Evolutionary conservation across 768 basidiomycete species (phyloP).

Genomic region (Hemileccinum rubropunctum): DNA sequence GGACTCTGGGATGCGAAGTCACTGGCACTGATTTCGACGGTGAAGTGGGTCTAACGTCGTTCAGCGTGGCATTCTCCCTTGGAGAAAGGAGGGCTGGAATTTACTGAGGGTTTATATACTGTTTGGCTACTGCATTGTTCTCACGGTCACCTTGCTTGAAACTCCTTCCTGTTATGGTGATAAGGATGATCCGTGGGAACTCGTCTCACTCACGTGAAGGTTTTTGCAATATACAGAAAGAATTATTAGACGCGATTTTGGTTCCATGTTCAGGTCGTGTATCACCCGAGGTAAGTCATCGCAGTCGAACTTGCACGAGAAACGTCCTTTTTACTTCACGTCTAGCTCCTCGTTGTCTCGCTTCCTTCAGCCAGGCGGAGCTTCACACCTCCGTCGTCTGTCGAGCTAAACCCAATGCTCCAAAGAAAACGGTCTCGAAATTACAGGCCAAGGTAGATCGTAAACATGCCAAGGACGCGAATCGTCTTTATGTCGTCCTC

Average conservation of each 20-base stretch:
- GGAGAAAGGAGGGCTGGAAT: slow-evolving; percentile 14
- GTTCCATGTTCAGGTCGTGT: slow-evolving; percentile 29
- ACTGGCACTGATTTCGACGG: slow-evolving; percentile 67
- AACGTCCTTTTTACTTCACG: neutral
- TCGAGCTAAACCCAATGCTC: slow-evolving; percentile 36
- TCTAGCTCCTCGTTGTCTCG: slow-evolving; percentile 38
- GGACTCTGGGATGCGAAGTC: slow-evolving; percentile 47
- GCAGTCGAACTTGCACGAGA: neutral
- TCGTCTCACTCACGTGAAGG: too few relatives aligned
- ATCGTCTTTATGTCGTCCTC: slow-evolving; percentile 66
- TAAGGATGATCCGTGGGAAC: too few relatives aligned
- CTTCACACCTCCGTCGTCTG: slow-evolving; percentile 50
- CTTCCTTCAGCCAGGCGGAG: slow-evolving; percentile 39
- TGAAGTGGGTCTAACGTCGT: slow-evolving; percentile 48
- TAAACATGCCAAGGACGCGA: slow-evolving; percentile 35
- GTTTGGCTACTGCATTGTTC: slow-evolving; percentile 26
- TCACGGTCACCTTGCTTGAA: too few relatives aligned
- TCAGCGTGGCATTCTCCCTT: slow-evolving; percentile 65
- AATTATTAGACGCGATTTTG: too few relatives aligned
- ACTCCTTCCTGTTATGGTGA: too few relatives aligned
- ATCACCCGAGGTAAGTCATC: slow-evolving; percentile 18
- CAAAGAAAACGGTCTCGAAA: slow-evolving; percentile 43
- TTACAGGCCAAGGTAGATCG: slow-evolving; percentile 44
- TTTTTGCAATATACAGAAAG: too few relatives aligned
- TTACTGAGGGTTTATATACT: slow-evolving; percentile 21